Conservation (phyloP, 768 basidiomycete genomes). For the Infundibulicybe gibba region DNA sequence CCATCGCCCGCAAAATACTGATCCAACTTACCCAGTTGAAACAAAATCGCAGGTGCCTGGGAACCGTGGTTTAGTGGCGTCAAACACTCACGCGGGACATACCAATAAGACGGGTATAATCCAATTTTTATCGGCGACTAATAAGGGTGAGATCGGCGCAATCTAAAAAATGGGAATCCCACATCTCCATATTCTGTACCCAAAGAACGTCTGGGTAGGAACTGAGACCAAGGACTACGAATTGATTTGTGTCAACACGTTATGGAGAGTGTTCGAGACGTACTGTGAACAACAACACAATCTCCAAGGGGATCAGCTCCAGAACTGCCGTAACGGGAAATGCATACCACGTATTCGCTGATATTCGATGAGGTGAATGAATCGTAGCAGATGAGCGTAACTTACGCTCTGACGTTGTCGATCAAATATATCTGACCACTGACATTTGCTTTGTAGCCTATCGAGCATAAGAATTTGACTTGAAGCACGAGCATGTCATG, state of each 20-base stretch:
- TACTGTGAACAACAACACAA: too few relatives aligned
- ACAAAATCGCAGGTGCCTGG: not conserved
- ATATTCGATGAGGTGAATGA: too few relatives aligned
- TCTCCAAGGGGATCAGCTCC: too few relatives aligned
- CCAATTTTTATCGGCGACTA: too few relatives aligned
- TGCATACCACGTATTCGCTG: too few relatives aligned
- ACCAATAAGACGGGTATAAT: too few relatives aligned
- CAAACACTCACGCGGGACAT: too few relatives aligned
- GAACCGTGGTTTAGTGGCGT: too few relatives aligned
- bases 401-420: not conserved
- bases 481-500: not conserved
- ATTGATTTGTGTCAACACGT: not conserved
- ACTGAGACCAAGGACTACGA: not conserved
- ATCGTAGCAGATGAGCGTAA: not conserved
- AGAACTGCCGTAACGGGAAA: too few relatives aligned
- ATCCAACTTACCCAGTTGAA: not conserved
- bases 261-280: too few relatives aligned
- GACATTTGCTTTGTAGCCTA: not conserved
- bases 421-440: not conserved
- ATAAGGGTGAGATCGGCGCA: too few relatives aligned
- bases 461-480: not conserved
- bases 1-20: too few relatives aligned
- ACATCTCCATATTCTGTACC: not conserved
- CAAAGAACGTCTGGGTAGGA: not conserved
- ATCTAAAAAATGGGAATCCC: not conserved